Base-by-base conservation (phyloP, 495 filamentous ascomycete species). In the Tirmania nivea region DNA sequence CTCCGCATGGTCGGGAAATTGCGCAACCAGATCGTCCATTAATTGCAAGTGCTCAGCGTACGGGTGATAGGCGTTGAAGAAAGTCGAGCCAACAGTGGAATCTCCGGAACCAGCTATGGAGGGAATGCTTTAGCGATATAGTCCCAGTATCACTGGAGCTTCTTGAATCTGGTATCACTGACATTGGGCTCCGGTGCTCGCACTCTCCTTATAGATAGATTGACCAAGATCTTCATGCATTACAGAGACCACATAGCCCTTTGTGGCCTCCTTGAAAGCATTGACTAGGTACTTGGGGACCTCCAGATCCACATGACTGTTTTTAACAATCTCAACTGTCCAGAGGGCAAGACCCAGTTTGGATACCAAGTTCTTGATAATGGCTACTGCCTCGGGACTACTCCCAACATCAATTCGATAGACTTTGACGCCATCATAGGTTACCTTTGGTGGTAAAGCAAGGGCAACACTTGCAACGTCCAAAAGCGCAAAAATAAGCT, bases 61-160 rank as follows among this genome's bases (percentile, higher is more conserved):
- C 1, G 67, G 55, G 51, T 80, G 77, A 58, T 79, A 80, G 37
- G 69, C 61, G 56, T 75, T 68, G 65, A 78, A 79, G 73, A 73
- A 79, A 7, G 71, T 63, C 9, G 67, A n/a, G n/a, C n/a, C n/a
- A 17, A 21, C 64, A 59, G 10, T 58, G 50, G 20, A 39, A n/a
- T n/a, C n/a, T n/a, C n/a, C 52, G 39, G 57, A 16, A 61, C 20
- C 57, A 51, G 34, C 50, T 12, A 4, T 56, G 25, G 35, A 58
- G 60, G 51, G 47, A 42, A 50, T 4, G 14, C 17, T 55, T 48
- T 64, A 56, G 10, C 50, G 34, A 12, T 5, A 42, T 58, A 37
- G 50, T 57, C 55, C 56, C 52, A 50, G 52, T 54, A 58, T 59
- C 10, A 42, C 37, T 10, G n/a, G n/a, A n/a, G n/a, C n/a, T n/a